Percentiles rank a stretch among this genome's conserved stretches.
Conservation (phyloP, 78 protist species). For the Chrysochromulina tobinii region DNA sequence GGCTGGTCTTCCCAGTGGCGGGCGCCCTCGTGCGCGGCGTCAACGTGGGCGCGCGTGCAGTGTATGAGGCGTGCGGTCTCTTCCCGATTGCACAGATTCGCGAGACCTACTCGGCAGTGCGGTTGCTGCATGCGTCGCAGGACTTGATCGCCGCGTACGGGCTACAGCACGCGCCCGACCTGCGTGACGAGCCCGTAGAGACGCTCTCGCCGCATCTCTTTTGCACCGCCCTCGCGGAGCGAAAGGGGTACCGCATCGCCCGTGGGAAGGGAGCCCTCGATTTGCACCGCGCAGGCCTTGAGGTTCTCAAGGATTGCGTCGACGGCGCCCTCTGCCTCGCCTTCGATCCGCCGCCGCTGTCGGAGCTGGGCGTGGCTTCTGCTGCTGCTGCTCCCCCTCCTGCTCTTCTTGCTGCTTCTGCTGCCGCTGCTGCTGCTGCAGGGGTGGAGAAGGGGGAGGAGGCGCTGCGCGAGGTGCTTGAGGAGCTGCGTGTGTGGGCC, state of each 20-base stretch:
- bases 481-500: too few species aligned
- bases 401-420: too few species aligned
- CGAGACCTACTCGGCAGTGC: constrained; percentile 77
- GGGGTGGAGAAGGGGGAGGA: too few species aligned
- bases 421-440: too few species aligned
- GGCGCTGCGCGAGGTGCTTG: too few species aligned
- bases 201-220: not conserved
- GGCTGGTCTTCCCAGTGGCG: constrained; percentile 80
- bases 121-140: not conserved
- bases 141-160: not conserved
- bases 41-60: constrained; percentile 21
- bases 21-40: constrained; percentile 51
- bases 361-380: too few species aligned
- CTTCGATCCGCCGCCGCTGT: not conserved
- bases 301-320: not conserved
- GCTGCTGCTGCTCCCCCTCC: too few species aligned
- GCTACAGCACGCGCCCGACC: not conserved
- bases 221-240: not conserved
- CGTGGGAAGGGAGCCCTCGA: not conserved
- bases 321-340: constrained; percentile 3
- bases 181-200: not conserved
- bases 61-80: constrained; percentile 82
- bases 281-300: not conserved
- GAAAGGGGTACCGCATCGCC: not conserved
- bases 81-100: constrained; percentile 83